Evolutionary conservation across 495 filamentous ascomycete genomes (phyloP), one percentile per base, ranked within the genome.

Genomic region (Pseudevernia furfuracea): DNA sequence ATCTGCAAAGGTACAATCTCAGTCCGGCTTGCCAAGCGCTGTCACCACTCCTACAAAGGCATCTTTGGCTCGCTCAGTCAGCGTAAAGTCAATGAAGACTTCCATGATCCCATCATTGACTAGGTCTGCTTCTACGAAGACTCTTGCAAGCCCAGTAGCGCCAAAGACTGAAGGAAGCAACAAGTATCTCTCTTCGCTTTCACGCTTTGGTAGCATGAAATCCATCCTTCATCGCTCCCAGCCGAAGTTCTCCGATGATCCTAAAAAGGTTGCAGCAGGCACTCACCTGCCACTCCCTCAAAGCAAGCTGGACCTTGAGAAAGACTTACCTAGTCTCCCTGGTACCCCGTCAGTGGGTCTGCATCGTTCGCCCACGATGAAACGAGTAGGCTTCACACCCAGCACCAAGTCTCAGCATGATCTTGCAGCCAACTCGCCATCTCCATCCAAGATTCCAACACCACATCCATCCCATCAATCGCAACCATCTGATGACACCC

Each of bases 41-140:
- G 74, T 92, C 55, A 83, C 86, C 75, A 93, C 89, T 2, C 92
- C 91, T 0, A 95, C 90, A 39, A 89, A 88, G 69, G 79, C 90
- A n/a, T 91, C 89, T 1, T 70, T 89, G 49, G 84, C 87, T 30
- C 87, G 90, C 28, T 73, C 80, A 44, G 71, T 75, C 60, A 90
- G 81, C 68, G 71, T 81, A 58, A 92, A 87, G 75, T 72, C 79
- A 17, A 68, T 74, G 28, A 84, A 80, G 60, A 80, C 76, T 12
- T 77, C 77, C 5, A 77, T 81, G 77, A 80, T 87, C 38, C 84
- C 85, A 15, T 82, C 81, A 0, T 62, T 84, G 49, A 73, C 75
- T 8, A 72, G 75, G 21, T 82, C 83, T n/a, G 74, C 79, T 6
- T 73, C 72, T 46, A 69, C 75, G n/a, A 82, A 79, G 43, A 75